phyloP scores from a whole-genome alignment of 2,329 filamentous ascomycete species.

The Lachnellula willkommii region DNA sequence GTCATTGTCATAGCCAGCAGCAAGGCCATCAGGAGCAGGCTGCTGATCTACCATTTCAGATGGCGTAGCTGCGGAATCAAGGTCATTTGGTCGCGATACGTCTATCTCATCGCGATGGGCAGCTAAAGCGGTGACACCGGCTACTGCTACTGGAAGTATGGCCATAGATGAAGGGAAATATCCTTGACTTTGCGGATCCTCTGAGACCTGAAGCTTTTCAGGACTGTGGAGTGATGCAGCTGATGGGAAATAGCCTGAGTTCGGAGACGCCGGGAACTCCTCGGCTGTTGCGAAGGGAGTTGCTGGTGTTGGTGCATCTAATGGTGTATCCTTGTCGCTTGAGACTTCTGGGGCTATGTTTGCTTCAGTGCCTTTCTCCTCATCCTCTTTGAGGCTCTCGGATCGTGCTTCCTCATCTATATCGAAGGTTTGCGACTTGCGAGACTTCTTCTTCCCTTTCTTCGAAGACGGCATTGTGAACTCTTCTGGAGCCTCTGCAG shows the following conservation, averaged over 20 bases:
- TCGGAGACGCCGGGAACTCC: slow-evolving; percentile 5
- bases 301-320: slow-evolving; percentile 19
- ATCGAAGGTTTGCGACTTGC: slow-evolving; percentile 1
- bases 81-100: neutral
- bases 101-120: slow-evolving; percentile 3
- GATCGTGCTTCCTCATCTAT: neutral
- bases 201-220: neutral
- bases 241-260: slow-evolving; percentile 16
- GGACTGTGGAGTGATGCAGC: slow-evolving; percentile 1
- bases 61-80: neutral
- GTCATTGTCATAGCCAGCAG: slow-evolving; percentile 22
- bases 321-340: slow-evolving; percentile 14
- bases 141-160: slow-evolving; percentile 10
- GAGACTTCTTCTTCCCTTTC: slow-evolving; percentile 6
- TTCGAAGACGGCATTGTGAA: neutral
- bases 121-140: slow-evolving; percentile 12
- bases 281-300: slow-evolving; percentile 8
- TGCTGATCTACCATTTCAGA: slow-evolving; percentile 10
- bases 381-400: neutral
- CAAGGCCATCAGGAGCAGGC: slow-evolving; percentile 17
- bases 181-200: slow-evolving; percentile 1
- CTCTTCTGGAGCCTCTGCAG: neutral
- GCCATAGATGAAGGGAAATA: slow-evolving; percentile 12
- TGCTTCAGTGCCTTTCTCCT: slow-evolving; percentile 1
- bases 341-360: slow-evolving; percentile 4